Evolutionary conservation across 768 basidiomycete genomes (phyloP).

Genomic region (Leccinum subtestaceum): DNA sequence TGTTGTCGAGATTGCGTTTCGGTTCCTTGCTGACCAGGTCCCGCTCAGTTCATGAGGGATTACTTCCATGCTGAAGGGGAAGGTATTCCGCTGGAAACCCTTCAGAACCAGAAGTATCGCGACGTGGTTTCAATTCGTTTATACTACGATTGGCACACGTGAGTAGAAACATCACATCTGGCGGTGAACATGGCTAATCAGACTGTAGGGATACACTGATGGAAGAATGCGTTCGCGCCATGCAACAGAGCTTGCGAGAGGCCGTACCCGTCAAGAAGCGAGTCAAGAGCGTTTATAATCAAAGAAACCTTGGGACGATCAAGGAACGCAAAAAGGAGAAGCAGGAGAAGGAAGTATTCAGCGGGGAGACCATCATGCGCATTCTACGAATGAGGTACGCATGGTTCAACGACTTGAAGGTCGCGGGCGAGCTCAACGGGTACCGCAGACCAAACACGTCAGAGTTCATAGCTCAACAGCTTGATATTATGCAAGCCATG

Average conservation of each 20-base stretch:
- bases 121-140: conserved; percentile 86
- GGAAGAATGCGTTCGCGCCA: conserved; percentile 95
- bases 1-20: neutral
- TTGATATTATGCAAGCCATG: conserved; percentile 78
- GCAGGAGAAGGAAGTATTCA: conserved; percentile 70
- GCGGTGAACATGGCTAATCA: conserved; percentile 6
- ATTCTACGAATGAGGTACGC: conserved; percentile 92
- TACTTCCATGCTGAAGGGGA: conserved; percentile 96
- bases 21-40: neutral
- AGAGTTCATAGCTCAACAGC: conserved; percentile 86
- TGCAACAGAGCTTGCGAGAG: conserved; percentile 81
- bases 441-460: conserved; percentile 63
- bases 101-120: conserved; percentile 94
- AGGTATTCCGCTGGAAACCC: conserved; percentile 76
- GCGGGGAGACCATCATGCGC: conserved; percentile 88
- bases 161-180: conserved; percentile 28
- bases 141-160: conserved; percentile 97
- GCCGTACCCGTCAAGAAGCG: conserved; percentile 80
- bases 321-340: conserved; percentile 88
- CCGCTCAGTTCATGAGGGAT: conserved; percentile 77
- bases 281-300: conserved; percentile 88
- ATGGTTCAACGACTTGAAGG: neutral
- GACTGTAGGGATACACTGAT: conserved; percentile 67
- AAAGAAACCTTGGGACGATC: conserved; percentile 95
- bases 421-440: conserved; percentile 3